Conservation (phyloP, 2,329 filamentous ascomycete species). For the Beauveria medogensis region DNA sequence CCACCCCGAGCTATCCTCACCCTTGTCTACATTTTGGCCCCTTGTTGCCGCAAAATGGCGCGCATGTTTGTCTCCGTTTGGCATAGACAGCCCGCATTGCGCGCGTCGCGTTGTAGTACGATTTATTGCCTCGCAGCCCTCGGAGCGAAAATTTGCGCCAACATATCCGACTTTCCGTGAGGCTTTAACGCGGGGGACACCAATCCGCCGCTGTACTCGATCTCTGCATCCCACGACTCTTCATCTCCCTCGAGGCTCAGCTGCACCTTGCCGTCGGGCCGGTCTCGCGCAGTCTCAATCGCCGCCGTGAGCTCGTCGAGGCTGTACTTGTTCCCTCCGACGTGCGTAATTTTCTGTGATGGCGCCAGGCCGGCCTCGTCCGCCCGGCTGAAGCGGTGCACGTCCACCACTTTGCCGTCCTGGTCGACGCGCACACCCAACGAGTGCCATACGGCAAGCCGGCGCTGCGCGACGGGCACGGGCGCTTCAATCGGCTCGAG, state of each 20-base stretch:
- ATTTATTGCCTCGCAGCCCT: not conserved
- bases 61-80: not conserved
- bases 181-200: not conserved
- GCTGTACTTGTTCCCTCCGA: slow-evolving; percentile 1
- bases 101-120: not conserved
- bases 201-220: not conserved
- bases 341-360: not conserved
- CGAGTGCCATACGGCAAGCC: slow-evolving; percentile 9
- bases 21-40: too few relatives aligned
- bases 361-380: slow-evolving; percentile 10
- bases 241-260: not conserved
- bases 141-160: not conserved
- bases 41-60: too few relatives aligned
- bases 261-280: not conserved
- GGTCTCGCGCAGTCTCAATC: slow-evolving; percentile 24
- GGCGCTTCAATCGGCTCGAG: not conserved
- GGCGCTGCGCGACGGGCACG: not conserved
- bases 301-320: not conserved
- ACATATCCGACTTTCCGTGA: not conserved
- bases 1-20: too few relatives aligned
- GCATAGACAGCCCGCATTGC: not conserved
- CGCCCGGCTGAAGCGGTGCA: slow-evolving; percentile 2
- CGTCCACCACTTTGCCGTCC: slow-evolving; percentile 5
- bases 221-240: not conserved
- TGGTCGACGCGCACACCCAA: slow-evolving; percentile 4